Percentiles rank a stretch among this genome's conserved stretches.
phyloP scores from a whole-genome alignment of 139 green algal genomes.

The Tetradesmus lagerheimii region DNA sequence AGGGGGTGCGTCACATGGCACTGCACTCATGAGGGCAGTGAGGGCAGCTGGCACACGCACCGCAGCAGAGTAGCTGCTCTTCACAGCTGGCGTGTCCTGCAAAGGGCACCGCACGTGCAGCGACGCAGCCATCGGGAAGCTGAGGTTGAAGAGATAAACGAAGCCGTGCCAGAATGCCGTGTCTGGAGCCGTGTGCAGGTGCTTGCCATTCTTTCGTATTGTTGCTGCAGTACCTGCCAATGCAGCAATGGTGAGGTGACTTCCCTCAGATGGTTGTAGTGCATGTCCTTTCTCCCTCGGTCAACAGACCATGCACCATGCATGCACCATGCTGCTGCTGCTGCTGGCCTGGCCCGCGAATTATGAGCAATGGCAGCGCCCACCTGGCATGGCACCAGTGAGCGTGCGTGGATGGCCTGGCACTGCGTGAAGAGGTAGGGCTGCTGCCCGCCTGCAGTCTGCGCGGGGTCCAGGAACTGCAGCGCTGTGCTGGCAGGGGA shows the following conservation, averaged over 20 bases:
- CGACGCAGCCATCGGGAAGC: background rate
- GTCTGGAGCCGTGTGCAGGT: too few species aligned
- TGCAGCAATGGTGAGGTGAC: too few species aligned
- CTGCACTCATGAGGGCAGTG: slow-evolving; percentile 87
- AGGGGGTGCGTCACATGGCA: slow-evolving; percentile 56
- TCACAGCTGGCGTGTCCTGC: slow-evolving; percentile 87
- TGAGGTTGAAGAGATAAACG: too few species aligned
- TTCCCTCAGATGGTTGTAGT: too few species aligned
- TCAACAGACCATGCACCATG: too few species aligned
- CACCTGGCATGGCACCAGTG: slow-evolving; percentile 92
- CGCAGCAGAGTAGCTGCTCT: slow-evolving; percentile 83
- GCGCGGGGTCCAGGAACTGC: slow-evolving; percentile 85
- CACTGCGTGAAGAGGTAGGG: slow-evolving; percentile 97
- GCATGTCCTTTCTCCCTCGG: too few species aligned
- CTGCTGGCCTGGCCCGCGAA: too few species aligned
- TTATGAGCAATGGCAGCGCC: background rate
- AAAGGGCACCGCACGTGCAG: background rate
- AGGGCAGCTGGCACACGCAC: slow-evolving; percentile 79
- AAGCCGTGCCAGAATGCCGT: too few species aligned
- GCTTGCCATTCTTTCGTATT: too few species aligned
- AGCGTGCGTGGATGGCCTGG: slow-evolving; percentile 95
- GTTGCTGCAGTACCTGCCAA: too few species aligned
- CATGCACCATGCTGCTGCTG: too few species aligned
- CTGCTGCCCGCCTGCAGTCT: slow-evolving; percentile 86
- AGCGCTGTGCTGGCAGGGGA: slow-evolving; percentile 68